Percentiles rank a stretch among this genome's conserved stretches.
Evolutionary conservation across 2,329 filamentous ascomycete genomes (phyloP).

Genomic region (Phialophora tarda): DNA sequence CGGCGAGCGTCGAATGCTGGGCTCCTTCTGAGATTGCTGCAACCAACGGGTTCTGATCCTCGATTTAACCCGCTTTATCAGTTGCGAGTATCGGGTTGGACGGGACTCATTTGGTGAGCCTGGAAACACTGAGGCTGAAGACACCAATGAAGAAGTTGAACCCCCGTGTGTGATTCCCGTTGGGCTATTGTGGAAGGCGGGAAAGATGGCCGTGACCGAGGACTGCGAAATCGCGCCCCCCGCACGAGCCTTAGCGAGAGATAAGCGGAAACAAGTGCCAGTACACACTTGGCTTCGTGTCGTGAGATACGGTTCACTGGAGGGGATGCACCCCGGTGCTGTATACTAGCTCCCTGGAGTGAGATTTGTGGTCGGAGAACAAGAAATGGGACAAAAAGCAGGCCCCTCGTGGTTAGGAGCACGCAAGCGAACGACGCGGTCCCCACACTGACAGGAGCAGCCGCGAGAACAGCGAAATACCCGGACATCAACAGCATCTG

Average conservation of each 20-base stretch:
- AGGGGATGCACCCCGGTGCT: background rate
- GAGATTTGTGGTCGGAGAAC: background rate
- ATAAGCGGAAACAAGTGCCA: background rate
- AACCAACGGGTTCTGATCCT: background rate
- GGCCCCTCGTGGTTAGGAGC: background rate
- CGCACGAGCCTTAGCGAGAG: background rate
- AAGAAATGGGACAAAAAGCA: background rate
- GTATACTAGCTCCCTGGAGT: background rate
- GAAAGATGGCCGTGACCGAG: background rate
- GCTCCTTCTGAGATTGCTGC: background rate
- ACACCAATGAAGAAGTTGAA: background rate
- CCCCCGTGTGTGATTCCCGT: background rate
- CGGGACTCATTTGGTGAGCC: background rate
- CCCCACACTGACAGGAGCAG: background rate
- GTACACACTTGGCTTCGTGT: background rate
- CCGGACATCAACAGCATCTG: background rate
- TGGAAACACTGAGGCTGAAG: background rate
- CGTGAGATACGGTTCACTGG: background rate
- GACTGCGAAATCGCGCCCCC: background rate
- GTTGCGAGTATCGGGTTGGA: background rate
- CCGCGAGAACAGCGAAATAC: background rate
- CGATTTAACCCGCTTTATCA: background rate
- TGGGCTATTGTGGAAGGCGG: background rate
- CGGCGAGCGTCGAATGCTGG: background rate
- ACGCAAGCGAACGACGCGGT: background rate